Base-by-base conservation (phyloP, 495 filamentous ascomycete genomes). In the Amorphotheca resinae region DNA sequence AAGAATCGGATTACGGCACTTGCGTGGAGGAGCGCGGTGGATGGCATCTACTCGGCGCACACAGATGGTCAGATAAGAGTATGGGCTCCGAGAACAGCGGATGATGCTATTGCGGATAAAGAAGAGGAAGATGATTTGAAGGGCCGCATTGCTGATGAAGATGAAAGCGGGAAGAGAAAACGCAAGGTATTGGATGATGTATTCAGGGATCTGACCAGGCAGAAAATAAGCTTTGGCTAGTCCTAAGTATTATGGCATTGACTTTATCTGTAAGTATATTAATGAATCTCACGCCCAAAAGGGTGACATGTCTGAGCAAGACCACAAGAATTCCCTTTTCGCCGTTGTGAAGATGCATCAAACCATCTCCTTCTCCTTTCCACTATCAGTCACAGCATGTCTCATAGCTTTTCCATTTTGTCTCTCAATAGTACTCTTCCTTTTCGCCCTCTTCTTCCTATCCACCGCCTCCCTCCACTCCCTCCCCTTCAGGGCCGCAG, bases 1-100 rank as follows among this genome's bases (percentile, higher is more conserved):
- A 72, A 63, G 34, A 77, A 70, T 53, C 62, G 78, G 11, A 73
- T 83, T 22, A 82, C 81, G 18, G 76, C 71, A 25, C 60, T 93
- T 9, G 78, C 68, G 3, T 94, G 79, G 83, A 72, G 79, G 51
- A 74, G 74, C 1, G 58, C 56, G 21, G 65, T 60, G 12, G 72
- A 64, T 41, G 59, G 56, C 22, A 60, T 62, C 22, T 50, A 56
- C 20, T 64, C 54, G 18, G 63, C 52, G 23, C 68, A 69, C 18
- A 50, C 55, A 22, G 78, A 80, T 50, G 77, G 74, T 0, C 68
- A 62, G 48, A 76, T 80, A 47, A 63, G 66, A 30, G 65, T 62
- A 17, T 83, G 75, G 77, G 56, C 61, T 50, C 77, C 75, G 26
- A 57, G 60, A 22, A 65, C 71, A 1, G 17, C 25, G 4, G 59